Evolutionary conservation across 2,329 filamentous ascomycete genomes (phyloP), one percentile per base, ranked within the genome.

Genomic region (Arthrobotrys musiformis): DNA sequence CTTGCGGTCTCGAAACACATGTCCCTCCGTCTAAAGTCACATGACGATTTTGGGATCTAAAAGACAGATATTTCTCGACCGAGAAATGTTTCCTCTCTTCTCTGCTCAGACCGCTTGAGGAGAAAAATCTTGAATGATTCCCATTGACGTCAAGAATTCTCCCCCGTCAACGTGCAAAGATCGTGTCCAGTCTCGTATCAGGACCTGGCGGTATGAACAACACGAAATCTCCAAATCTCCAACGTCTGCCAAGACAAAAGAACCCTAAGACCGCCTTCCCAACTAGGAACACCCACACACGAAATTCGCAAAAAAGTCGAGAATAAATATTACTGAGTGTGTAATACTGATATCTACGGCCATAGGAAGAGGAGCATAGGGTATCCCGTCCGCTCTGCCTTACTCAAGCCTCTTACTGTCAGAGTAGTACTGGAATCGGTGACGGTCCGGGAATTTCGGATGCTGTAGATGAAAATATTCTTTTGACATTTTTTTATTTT

Each of bases 351-450:
- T 28, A 70, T 46, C 66, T 70, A 70, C 66, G 54, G 66, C 52
- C 66, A 70, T 40, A 61, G 66, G 46, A 70, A 48, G 66, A 61
- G 66, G 66, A 54, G 17, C 30, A 56, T 24, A 61, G 54, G 66
- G 66, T 61, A 70, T 70, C 66, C 66, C 66, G 66, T 70, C 28
- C 66, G 66, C 54, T 70, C 66, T 70, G 66, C 66, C 66, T 61
- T 61, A 70, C 54, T 35, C 24, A 70, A 70, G 48, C 66, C 66
- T 70, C 66, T 48, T 70, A 70, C 46, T 58, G 66, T 6, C 44
- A 17, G 19, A 30, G 19, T 40, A 70, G 66, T 70, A 61, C 66
- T 24, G 19, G 19, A 35, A 54, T 70, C 40, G 28, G 66, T 44
- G 66, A 70, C 28, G 40, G 58, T 35, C 19, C 28, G 66, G 66